phyloP scores from a whole-genome alignment of 2,329 filamentous ascomycete genomes.

The Pseudocercospora cruenta region DNA sequence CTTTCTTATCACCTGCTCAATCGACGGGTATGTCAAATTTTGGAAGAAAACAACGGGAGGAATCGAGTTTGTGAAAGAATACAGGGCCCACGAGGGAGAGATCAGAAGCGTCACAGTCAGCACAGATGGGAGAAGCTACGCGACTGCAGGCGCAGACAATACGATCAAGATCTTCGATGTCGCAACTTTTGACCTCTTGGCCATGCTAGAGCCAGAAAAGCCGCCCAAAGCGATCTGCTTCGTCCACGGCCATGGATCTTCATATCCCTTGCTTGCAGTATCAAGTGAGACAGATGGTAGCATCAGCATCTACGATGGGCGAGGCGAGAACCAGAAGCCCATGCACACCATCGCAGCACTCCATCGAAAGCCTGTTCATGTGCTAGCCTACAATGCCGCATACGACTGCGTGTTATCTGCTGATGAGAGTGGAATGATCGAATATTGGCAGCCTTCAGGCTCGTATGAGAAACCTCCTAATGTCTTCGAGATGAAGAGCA shows the following conservation, averaged over 20 bases:
- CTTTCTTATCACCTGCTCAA: constrained; percentile 90
- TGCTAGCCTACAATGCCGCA: constrained; percentile 86
- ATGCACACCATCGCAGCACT: constrained; percentile 77
- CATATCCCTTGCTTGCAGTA: constrained; percentile 81
- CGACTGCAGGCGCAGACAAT: constrained; percentile 78
- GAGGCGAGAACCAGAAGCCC: constrained; percentile 76
- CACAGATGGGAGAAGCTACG: constrained; percentile 89
- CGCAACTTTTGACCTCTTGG: constrained; percentile 70
- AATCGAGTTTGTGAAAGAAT: constrained; percentile 98
- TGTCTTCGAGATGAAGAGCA: constrained; percentile 91
- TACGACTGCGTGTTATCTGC: constrained; percentile 91
- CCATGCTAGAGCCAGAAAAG: constrained; percentile 78
- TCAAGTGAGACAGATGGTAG: constrained; percentile 72
- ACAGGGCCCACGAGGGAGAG: constrained; percentile 84
- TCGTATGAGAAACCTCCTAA: constrained; percentile 88
- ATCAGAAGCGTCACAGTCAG: constrained; percentile 84
- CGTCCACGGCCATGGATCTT: constrained; percentile 87
- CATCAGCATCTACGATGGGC: constrained; percentile 85
- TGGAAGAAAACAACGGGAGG: constrained; percentile 91
- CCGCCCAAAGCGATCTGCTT: constrained; percentile 82
- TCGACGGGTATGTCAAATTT: constrained; percentile 97
- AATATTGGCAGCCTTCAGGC: constrained; percentile 87
- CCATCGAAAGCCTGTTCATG: constrained; percentile 78
- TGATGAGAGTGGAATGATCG: constrained; percentile 89
- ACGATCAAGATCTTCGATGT: constrained; percentile 78